Percentiles rank a stretch among this genome's conserved stretches.
These are phyloP conservation scores for Mortierella sp. DNA, from an alignment of 371 early-diverging fungal genomes.

Conservation along the genomic window DNA sequence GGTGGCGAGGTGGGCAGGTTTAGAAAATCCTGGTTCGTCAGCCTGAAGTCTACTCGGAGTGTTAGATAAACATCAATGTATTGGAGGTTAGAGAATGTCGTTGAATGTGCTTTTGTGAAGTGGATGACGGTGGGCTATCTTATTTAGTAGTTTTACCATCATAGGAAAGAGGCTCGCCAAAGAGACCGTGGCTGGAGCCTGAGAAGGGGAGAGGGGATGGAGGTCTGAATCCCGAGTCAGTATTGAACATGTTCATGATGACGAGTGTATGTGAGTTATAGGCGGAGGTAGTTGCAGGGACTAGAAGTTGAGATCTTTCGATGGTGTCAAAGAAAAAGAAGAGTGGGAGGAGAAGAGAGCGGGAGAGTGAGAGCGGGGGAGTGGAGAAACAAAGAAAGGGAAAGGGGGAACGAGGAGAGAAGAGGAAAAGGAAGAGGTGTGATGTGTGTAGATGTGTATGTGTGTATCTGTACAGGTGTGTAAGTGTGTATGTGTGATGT, in stretches of 20 bases:
- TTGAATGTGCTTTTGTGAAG: neutral
- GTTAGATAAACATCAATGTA: neutral
- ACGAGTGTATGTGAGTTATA: neutral
- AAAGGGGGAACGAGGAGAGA: neutral
- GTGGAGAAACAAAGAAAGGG: neutral
- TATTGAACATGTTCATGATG: conserved; percentile 56
- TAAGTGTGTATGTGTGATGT: neutral
- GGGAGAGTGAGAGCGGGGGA: neutral
- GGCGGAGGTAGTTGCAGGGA: neutral
- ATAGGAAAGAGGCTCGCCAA: conserved; percentile 45
- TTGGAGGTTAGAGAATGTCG: neutral
- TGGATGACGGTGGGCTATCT: neutral
- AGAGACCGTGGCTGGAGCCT: conserved; percentile 43
- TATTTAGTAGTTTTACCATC: conserved; percentile 33
- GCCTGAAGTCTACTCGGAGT: conserved; percentile 31
- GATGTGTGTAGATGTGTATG: neutral
- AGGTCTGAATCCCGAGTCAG: conserved; percentile 57
- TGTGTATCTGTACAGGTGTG: neutral
- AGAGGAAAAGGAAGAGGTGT: neutral
- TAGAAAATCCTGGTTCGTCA: conserved; percentile 47
- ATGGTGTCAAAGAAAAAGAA: neutral
- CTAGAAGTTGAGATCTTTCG: neutral
- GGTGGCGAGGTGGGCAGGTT: conserved; percentile 42
- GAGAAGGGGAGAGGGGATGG: conserved; percentile 49
- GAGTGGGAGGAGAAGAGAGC: no score